These are phyloP conservation scores for Mucor racemosus DNA, from an alignment of 371 early-diverging fungal genomes.

Conservation along the genomic window DNA sequence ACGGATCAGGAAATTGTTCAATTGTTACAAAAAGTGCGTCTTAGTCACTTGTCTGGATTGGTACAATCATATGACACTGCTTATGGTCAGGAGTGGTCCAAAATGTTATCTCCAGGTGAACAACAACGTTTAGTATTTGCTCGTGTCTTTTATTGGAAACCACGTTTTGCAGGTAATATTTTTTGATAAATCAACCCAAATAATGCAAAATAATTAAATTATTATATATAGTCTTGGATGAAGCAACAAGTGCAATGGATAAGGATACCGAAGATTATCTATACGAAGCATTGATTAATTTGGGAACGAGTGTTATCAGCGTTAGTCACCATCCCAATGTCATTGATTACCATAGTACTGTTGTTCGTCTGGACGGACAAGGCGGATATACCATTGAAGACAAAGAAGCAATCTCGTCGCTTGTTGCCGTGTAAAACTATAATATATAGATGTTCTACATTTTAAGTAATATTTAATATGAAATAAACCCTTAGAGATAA, in stretches of 20 bases:
- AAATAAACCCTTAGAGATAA: too few relatives aligned
- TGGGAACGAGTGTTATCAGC: slow-evolving; percentile 68
- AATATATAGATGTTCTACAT: too few relatives aligned
- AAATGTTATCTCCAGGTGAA: slow-evolving; percentile 80
- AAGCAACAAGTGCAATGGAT: slow-evolving; percentile 77
- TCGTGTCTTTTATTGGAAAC: slow-evolving; percentile 68
- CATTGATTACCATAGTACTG: slow-evolving; percentile 51
- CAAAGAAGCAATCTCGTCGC: not conserved
- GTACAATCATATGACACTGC: slow-evolving; percentile 54
- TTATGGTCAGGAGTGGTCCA: slow-evolving; percentile 67
- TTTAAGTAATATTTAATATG: too few relatives aligned
- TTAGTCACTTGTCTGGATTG: slow-evolving; percentile 56
- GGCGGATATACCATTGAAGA: slow-evolving; percentile 40
- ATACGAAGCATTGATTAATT: slow-evolving; percentile 42
- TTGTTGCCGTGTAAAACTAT: slow-evolving; percentile 10
- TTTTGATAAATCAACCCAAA: not conserved
- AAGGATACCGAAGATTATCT: slow-evolving; percentile 52
- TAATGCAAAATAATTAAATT: not conserved
- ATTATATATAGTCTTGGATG: slow-evolving; percentile 68
- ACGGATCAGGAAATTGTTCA: slow-evolving; percentile 55
- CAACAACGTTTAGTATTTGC: slow-evolving; percentile 76
- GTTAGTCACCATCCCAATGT: slow-evolving; percentile 67
- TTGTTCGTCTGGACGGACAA: slow-evolving; percentile 48
- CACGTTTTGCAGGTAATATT: slow-evolving; percentile 66
- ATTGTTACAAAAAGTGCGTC: slow-evolving; percentile 53